Conservation (phyloP, 768 basidiomycete species). For the Gyrodon lividus region DNA sequence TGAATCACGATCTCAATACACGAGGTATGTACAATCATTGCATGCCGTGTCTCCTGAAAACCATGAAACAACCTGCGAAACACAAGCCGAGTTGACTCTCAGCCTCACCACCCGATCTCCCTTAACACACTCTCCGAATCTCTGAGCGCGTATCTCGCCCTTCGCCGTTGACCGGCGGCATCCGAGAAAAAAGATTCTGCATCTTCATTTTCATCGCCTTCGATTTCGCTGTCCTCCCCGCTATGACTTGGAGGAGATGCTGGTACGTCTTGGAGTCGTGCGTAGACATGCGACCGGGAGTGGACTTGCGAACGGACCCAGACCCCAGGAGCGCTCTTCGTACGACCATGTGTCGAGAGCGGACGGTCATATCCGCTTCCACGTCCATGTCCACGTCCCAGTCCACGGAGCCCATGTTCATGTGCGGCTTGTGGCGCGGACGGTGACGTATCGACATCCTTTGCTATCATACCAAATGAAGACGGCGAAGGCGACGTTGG, state of each 20-base stretch:
- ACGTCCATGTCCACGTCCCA: no score
- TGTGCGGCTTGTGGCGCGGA: no score
- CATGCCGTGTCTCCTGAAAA: no score
- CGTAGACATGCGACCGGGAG: no score
- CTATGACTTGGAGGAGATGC: no score
- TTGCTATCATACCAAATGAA: background rate
- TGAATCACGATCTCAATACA: no score
- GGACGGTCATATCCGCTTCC: background rate
- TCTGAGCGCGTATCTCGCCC: conserved; percentile 8
- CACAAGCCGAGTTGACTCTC: background rate
- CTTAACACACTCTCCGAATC: conserved; percentile 22
- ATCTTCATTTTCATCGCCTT: background rate
- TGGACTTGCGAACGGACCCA: background rate
- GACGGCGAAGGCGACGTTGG: background rate
- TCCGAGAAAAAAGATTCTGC: background rate
- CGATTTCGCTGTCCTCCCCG: no score
- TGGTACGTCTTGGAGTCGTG: no score
- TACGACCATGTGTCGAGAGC: background rate
- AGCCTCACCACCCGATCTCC: conserved; percentile 19
- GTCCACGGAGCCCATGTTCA: no score
- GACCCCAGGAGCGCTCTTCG: background rate
- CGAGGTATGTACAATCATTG: no score
- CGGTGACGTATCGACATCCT: no score
- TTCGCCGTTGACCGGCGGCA: background rate
- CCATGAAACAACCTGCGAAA: no score